Evolutionary conservation across 768 basidiomycete genomes (phyloP), one percentile per base, ranked within the genome.

Genomic region (Lactarius sp.): DNA sequence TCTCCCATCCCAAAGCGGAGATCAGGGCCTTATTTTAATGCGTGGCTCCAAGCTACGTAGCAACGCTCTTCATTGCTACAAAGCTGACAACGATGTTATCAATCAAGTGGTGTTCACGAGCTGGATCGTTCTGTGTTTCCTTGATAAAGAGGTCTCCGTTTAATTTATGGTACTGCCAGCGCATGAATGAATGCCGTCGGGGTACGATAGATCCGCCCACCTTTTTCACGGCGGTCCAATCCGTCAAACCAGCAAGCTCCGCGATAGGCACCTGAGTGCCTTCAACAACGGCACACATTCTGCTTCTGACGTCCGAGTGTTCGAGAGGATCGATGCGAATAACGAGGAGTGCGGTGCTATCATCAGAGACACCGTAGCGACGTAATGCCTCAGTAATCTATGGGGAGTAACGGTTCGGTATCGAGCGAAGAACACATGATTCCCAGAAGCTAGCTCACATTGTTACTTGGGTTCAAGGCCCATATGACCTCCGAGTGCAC

Each of bases 401-500:
- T n/a, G 9, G 16, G 22, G 10, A 22, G 41, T 5, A 37, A 22
- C 33, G 6, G 31, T 46, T 34, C 27, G 20, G 49, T 27, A n/a
- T 20, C 20, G 20, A 7, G 27, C 12, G 22, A 39, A 52, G 22
- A 61, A 27, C 22, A 47, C 31, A 53, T 37, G 9, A 41, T 5
- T 20, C 50, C 70, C 6, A 13, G 31, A 33, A 7, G 16, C 20
- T 44, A 33, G 69, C 79, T 53, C 59, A 91, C 92, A 71, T 95
- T 97, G 67, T 92, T 90, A 5, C 86, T 91, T 2, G 94, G 93
- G 67, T 90, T 92, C 53, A 98, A 77, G 22, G 83, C 76, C 80
- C 89, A 94, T n/a, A 98, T 78, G 56, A 98, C 81, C 73, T 98
- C 95, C 0, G 93, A 93, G 71, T 98, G 94, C 0, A 94, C 76